phyloP scores from a whole-genome alignment of 495 filamentous ascomycete genomes.

The Aspergillus nidulans region DNA sequence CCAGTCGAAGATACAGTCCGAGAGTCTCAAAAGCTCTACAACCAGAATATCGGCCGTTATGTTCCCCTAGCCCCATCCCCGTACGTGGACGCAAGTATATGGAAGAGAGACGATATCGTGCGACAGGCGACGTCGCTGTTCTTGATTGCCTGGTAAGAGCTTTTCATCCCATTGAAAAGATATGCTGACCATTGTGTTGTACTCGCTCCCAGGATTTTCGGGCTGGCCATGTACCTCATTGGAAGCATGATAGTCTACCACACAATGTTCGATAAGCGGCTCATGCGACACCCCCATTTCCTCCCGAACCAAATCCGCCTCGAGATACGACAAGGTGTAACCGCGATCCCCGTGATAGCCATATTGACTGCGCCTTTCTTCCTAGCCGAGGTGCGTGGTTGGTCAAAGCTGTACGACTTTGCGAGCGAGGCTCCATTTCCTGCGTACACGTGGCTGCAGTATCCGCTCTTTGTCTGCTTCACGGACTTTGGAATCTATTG shows the following conservation, averaged over 20 bases:
- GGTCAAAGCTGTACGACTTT: conserved; percentile 79
- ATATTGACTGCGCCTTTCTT: conserved; percentile 75
- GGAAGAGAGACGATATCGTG: conserved; percentile 64
- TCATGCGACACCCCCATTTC: conserved; percentile 81
- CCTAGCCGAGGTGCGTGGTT: conserved; percentile 74
- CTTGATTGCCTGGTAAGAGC: conserved; percentile 66
- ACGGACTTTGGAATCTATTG: conserved; percentile 90
- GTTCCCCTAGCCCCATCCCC: conserved; percentile 57
- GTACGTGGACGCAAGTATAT: conserved; percentile 67
- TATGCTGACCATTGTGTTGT: neutral
- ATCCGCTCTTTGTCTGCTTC: conserved; percentile 83
- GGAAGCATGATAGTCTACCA: conserved; percentile 72
- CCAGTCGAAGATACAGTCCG: neutral
- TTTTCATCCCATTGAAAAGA: neutral
- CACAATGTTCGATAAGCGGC: conserved; percentile 85
- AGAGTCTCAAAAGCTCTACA: neutral
- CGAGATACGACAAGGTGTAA: conserved; percentile 72
- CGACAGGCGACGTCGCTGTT: conserved; percentile 67
- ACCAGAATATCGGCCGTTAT: conserved; percentile 17
- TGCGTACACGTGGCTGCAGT: conserved; percentile 76
- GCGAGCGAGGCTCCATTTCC: conserved; percentile 60
- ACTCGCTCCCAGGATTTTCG: conserved; percentile 35
- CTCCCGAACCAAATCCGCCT: conserved; percentile 82
- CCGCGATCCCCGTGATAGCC: conserved; percentile 72
- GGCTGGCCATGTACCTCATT: conserved; percentile 69